Evolutionary conservation across 1,139 yeast species (phyloP), one percentile per base, ranked within the genome.

Genomic region (Saccharomyces hybrid): DNA sequence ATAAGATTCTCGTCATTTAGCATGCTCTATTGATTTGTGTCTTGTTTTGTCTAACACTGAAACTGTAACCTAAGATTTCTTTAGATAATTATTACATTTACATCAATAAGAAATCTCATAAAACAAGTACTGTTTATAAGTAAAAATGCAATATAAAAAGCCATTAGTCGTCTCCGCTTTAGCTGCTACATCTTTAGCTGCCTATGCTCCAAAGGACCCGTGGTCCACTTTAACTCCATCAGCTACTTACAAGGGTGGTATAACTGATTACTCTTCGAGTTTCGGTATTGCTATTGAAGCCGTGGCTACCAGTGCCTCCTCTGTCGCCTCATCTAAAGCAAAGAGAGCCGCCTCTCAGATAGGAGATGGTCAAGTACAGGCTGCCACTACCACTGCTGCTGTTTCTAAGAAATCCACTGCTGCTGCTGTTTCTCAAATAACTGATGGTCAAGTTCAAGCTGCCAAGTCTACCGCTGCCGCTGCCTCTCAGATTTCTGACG

Each of bases 201-300:
- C 88, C 65, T 74, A 78, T 69, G 78, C 82, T 71, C 84, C 89
- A 68, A 69, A 86, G 57, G 85, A 82, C 60, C 84, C 91, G 63
- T 83, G 88, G 82, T 75, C 88, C 46, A 82, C 89, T 52, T 76
- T 84, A 70, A 84, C 88, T 47, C 90, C 91, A 62, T 59, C 73
- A 48, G 78, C 76, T 48, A 74, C 83, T 47, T 79, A 80, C 57
- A 59, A 81, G 44, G 85, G 84, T 64, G 88, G 84, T 59, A 59
- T 76, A 54, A 83, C 88, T 49, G 57, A 53, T 48, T 59, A 59
- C 51, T 28, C 53, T n/a, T 46, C 58, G 11, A 49, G 56, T 29
- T 59, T 59, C 52, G 61, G 61, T 53, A 56, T 58, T 42, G 60
- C 60, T 27, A 57, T 58, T 34, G 51, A 53, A 32, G 57, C 59